These are phyloP conservation scores for Anthostomella pinea DNA, from an alignment of 2,329 filamentous ascomycete species.

Conservation along the genomic window DNA sequence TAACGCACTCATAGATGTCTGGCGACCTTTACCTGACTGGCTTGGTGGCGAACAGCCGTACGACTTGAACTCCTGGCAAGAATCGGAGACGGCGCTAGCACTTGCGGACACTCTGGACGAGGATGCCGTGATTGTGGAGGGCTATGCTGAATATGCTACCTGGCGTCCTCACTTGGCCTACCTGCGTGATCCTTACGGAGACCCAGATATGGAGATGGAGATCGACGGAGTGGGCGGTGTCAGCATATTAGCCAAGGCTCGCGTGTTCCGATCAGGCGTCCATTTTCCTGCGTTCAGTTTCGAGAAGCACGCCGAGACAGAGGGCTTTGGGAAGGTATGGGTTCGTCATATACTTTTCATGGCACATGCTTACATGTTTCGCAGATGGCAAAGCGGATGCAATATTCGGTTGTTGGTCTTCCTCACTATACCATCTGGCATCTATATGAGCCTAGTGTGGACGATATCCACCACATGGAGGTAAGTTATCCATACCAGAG, in stretches of 20 bases:
- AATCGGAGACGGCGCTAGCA: constrained; percentile 92
- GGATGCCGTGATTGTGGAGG: constrained; percentile 97
- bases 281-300: constrained; percentile 99
- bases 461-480: constrained; percentile 97
- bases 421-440: constrained; percentile 99
- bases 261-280: constrained; percentile 89
- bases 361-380: constrained; percentile 11
- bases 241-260: constrained; percentile 93
- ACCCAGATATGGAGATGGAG: constrained; percentile 99
- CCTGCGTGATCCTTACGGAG: constrained; percentile 91
- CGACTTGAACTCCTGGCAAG: constrained; percentile 98
- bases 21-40: constrained; percentile 98
- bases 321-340: constrained; percentile 93
- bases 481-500: constrained; percentile 36
- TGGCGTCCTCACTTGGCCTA: constrained; percentile 98
- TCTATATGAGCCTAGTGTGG: constrained; percentile 97
- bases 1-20: constrained; percentile 66
- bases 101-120: constrained; percentile 94
- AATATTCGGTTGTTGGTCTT: constrained; percentile 89
- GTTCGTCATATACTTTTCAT: constrained; percentile 6
- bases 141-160: constrained; percentile 97
- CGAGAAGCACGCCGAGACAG: constrained; percentile 96
- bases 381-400: constrained; percentile 96
- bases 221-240: constrained; percentile 97
- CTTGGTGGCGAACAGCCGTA: constrained; percentile 97